A percentile compares a stretch with the other conserved stretches of the same genome.
phyloP scores from a whole-genome alignment of 108 stramenopile species.

The Cylindrotheca closterium region DNA sequence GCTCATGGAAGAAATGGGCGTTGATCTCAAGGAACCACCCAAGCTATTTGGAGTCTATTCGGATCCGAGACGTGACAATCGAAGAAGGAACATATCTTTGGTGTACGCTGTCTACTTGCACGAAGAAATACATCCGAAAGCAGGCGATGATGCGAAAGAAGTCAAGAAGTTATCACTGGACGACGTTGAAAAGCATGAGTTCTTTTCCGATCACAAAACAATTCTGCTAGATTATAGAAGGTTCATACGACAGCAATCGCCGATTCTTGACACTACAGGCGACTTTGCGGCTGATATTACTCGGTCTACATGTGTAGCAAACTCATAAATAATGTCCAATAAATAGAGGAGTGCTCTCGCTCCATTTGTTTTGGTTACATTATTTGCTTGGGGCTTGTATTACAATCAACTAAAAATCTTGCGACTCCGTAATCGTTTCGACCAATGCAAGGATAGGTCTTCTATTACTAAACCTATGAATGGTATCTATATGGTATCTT shows the following conservation, averaged over 20 bases:
- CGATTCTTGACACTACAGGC: constrained; percentile 1
- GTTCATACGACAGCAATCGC: constrained; percentile 1
- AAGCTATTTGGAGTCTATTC: constrained; percentile 75
- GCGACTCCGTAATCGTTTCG: too few relatives aligned
- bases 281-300: constrained; percentile 26
- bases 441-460: too few relatives aligned
- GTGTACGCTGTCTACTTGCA: constrained; percentile 54
- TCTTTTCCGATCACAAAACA: constrained; percentile 56
- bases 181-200: constrained; percentile 57
- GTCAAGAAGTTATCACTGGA: constrained; percentile 49
- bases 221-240: constrained; percentile 49
- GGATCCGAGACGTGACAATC: constrained; percentile 83
- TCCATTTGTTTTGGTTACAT: too few relatives aligned
- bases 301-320: constrained; percentile 25
- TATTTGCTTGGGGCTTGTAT: too few relatives aligned
- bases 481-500: background rate
- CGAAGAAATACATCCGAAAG: constrained; percentile 39
- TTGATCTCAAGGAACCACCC: constrained; percentile 34
- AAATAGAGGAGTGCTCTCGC: too few relatives aligned
- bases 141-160: constrained; percentile 86
- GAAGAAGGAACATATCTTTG: constrained; percentile 59
- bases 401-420: too few relatives aligned
- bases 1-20: constrained; percentile 77
- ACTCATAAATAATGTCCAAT: background rate
- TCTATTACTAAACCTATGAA: background rate